phyloP scores from a whole-genome alignment of 2,329 filamentous ascomycete genomes.

The Hymenotorrendiella dingleyae region DNA sequence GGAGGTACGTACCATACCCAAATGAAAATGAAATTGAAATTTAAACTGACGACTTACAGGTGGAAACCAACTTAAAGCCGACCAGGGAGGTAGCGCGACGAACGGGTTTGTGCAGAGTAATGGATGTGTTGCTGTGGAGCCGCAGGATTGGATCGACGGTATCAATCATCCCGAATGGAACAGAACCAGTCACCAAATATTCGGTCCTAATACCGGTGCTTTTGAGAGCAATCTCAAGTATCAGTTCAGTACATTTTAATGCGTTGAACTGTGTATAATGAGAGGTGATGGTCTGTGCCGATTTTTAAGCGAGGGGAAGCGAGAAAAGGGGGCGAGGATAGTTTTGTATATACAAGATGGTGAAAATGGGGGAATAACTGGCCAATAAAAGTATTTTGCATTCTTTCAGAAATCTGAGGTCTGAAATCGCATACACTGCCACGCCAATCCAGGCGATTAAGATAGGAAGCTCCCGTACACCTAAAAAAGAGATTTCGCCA shows the following conservation, averaged over 20 bases:
- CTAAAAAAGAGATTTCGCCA: too few species aligned
- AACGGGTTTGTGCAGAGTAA: constrained; percentile 53
- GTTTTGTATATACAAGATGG: too few species aligned
- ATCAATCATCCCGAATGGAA: constrained; percentile 90
- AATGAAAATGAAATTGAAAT: background rate
- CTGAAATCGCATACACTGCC: too few species aligned
- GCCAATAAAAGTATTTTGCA: too few species aligned
- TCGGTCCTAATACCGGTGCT: constrained; percentile 34
- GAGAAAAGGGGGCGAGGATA: too few species aligned
- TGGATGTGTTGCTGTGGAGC: constrained; percentile 83
- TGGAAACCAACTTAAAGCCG: constrained; percentile 47
- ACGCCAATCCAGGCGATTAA: too few species aligned
- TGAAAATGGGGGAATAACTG: too few species aligned
- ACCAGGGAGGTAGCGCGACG: constrained; percentile 46
- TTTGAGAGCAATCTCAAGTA: constrained; percentile 15
- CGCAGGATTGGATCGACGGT: constrained; percentile 86
- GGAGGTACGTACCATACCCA: constrained; percentile 36
- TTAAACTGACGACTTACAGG: constrained; percentile 4
- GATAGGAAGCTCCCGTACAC: too few species aligned
- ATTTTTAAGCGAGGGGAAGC: too few species aligned
- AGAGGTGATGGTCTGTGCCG: too few species aligned
- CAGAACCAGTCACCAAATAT: constrained; percentile 54
- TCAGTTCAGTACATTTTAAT: constrained; percentile 11
- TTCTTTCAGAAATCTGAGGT: too few species aligned
- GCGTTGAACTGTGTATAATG: too few species aligned